A percentile compares a stretch with the other conserved stretches of the same genome.
phyloP scores from a whole-genome alignment of 164 flowering plant species.

The Stephania yunnanensis region DNA sequence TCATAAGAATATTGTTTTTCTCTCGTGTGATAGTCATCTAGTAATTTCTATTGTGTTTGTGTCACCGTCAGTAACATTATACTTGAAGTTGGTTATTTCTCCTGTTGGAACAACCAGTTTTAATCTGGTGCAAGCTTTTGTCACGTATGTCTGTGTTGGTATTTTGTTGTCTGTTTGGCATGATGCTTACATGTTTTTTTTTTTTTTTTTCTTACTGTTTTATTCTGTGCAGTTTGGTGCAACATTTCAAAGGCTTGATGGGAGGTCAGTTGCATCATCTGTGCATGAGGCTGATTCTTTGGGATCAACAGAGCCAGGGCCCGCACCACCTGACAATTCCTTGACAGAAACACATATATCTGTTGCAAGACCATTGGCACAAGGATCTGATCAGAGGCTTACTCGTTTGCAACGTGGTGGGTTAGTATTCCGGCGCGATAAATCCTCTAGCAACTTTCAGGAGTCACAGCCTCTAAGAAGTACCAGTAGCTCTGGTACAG shows the following conservation, averaged over 20 bases:
- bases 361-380: constrained; percentile 29
- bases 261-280: constrained; percentile 31
- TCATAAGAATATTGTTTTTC: not conserved
- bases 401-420: constrained; percentile 48
- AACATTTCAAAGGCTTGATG: constrained; percentile 44
- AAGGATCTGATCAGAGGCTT: constrained; percentile 49
- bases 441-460: constrained; percentile 45
- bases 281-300: constrained; percentile 31
- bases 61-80: not conserved
- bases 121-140: not conserved
- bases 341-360: constrained; percentile 22
- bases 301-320: constrained; percentile 29
- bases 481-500: constrained; percentile 25
- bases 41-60: not conserved
- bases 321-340: constrained; percentile 29
- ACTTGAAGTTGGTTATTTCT: not conserved
- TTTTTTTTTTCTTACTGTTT: not conserved
- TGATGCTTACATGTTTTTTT: not conserved
- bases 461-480: constrained; percentile 44
- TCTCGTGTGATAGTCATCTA: not conserved
- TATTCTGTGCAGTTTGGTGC: constrained; percentile 36
- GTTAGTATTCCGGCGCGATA: constrained; percentile 57
- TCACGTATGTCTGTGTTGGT: not conserved
- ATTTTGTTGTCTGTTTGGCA: not conserved
- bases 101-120: not conserved